Evolutionary conservation across 2,329 filamentous ascomycete genomes (phyloP).

Genomic region (Aspergillus bombycis): DNA sequence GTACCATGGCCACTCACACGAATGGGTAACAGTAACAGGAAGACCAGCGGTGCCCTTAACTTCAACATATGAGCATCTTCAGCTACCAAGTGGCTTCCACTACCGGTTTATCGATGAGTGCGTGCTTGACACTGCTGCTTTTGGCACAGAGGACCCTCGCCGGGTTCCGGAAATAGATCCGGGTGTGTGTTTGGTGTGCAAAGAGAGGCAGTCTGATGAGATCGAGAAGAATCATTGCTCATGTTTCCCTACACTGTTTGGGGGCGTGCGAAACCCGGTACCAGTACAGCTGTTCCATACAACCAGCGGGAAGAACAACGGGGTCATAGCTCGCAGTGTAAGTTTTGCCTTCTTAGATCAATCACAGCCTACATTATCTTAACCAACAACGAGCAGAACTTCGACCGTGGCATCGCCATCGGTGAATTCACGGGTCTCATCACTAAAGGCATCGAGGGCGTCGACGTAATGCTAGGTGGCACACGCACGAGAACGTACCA

Average conservation of each 20-base stretch:
- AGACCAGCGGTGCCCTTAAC: slow-evolving; percentile 17
- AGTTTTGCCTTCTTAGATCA: background rate
- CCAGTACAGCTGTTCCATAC: slow-evolving; percentile 60
- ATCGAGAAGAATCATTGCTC: slow-evolving; percentile 53
- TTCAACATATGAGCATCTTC: slow-evolving; percentile 25
- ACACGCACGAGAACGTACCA: slow-evolving; percentile 50
- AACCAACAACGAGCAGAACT: slow-evolving; percentile 35
- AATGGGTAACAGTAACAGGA: slow-evolving; percentile 26
- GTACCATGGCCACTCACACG: slow-evolving; percentile 30
- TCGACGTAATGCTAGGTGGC: slow-evolving; percentile 59
- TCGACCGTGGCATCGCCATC: slow-evolving; percentile 57
- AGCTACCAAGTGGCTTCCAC: slow-evolving; percentile 23
- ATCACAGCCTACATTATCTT: too few relatives aligned
- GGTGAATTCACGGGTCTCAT: slow-evolving; percentile 61
- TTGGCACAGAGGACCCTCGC: slow-evolving; percentile 56
- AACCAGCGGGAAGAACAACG: slow-evolving; percentile 58
- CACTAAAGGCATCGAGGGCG: slow-evolving; percentile 54
- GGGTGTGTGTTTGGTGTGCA: slow-evolving; percentile 50
- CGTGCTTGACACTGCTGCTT: slow-evolving; percentile 52
- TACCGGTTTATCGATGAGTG: slow-evolving; percentile 47
- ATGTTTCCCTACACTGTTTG: slow-evolving; percentile 59
- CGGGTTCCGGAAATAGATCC: slow-evolving; percentile 38
- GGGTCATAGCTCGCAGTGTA: slow-evolving; percentile 42
- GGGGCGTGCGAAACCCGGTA: slow-evolving; percentile 42
- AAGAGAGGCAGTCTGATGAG: slow-evolving; percentile 55